Evolutionary conservation across 2,329 filamentous ascomycete genomes (phyloP).

Genomic region (Phialocephala subalpina): DNA sequence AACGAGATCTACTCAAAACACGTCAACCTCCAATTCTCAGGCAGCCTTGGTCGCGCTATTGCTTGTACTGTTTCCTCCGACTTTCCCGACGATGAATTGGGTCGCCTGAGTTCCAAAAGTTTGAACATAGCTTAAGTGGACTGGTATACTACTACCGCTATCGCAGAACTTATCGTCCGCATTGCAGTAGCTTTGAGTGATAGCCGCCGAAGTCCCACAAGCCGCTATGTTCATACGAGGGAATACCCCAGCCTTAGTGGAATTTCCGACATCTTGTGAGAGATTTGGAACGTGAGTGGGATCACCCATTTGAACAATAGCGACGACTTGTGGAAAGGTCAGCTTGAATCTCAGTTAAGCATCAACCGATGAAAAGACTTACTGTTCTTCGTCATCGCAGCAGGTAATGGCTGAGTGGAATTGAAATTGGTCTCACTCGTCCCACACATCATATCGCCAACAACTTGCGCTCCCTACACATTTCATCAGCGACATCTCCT

Average conservation of each 20-base stretch:
- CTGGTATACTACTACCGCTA: constrained; percentile 15
- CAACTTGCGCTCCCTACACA: constrained; percentile 40
- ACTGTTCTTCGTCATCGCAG: constrained; percentile 26
- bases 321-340: constrained; percentile 33
- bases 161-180: constrained; percentile 32
- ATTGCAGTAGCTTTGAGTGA: constrained; percentile 31
- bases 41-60: neutral
- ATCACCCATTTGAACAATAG: constrained; percentile 48
- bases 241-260: constrained; percentile 39
- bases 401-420: constrained; percentile 26
- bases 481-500: constrained; percentile 16
- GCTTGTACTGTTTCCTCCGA: neutral
- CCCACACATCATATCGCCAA: constrained; percentile 42
- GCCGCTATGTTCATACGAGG: constrained; percentile 25
- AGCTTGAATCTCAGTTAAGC: neutral
- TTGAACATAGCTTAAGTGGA: constrained; percentile 1
- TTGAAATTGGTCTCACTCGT: constrained; percentile 36
- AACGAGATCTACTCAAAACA: neutral
- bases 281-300: constrained; percentile 43
- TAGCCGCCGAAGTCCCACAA: constrained; percentile 1
- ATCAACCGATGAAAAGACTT: neutral
- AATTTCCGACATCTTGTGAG: constrained; percentile 43
- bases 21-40: neutral
- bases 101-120: constrained; percentile 2
- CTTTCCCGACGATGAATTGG: neutral